Conservation (phyloP, 2,329 filamentous ascomycete species). For the Arthrobotrys entomopaga region DNA sequence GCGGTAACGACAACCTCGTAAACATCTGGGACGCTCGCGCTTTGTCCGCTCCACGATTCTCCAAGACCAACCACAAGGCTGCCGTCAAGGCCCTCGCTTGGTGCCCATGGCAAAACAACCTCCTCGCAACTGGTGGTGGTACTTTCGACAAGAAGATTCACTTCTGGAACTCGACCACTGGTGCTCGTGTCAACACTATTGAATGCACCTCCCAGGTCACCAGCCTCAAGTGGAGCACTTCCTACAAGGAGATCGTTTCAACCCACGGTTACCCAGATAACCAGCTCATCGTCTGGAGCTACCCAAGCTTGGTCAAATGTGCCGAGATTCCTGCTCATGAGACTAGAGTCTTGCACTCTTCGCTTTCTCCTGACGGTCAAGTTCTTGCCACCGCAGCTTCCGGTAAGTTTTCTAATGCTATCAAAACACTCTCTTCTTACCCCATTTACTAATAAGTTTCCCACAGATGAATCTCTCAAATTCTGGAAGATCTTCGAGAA, state of each 20-base stretch:
- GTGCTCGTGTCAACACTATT: conserved; percentile 97
- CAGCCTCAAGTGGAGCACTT: conserved; percentile 92
- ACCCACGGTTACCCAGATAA: conserved; percentile 99
- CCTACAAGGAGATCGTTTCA: conserved; percentile 97
- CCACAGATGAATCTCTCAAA: conserved; percentile 87
- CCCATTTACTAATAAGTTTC: conserved; percentile 59
- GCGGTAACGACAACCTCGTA: conserved; percentile 98
- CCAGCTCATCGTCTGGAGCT: conserved; percentile 98
- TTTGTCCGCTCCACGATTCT: conserved; percentile 93
- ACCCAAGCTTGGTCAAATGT: conserved; percentile 95
- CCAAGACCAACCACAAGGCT: conserved; percentile 95
- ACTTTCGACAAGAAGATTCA: conserved; percentile 98
- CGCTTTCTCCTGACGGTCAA: conserved; percentile 95
- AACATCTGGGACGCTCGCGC: conserved; percentile 99
- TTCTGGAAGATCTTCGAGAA: conserved; percentile 99
- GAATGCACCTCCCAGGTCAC: conserved; percentile 98
- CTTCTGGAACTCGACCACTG: conserved; percentile 99
- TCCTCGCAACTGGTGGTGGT: conserved; percentile 85
- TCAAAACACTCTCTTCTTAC: not conserved
- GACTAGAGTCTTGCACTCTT: conserved; percentile 94
- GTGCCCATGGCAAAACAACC: conserved; percentile 88
- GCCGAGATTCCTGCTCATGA: conserved; percentile 98
- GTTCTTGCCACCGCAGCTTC: conserved; percentile 87
- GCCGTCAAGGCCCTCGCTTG: conserved; percentile 98
- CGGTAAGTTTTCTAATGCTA: conserved; percentile 64